Base-by-base conservation (phyloP, 192 early-diverging fungal species). In the Irineochytrium annulatum region DNA sequence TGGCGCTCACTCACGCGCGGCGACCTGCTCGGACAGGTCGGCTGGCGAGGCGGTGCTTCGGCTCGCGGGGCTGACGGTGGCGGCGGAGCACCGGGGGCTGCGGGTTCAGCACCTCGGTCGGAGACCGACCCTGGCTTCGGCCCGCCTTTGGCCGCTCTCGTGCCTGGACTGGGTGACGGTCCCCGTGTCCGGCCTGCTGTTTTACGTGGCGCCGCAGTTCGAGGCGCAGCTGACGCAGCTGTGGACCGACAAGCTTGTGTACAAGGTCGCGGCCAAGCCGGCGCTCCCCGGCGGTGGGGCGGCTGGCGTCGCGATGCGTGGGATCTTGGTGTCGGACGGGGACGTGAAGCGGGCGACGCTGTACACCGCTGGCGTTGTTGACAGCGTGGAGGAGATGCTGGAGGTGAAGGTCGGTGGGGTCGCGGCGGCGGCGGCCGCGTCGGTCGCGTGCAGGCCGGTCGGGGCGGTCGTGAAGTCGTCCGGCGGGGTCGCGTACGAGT, bases 261-360 rank as follows among this genome's bases (percentile, higher is more conserved):
- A 75, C 55, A 46, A 41, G 3, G 67, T 69, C 22, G 68, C 73
- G 11, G 67, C 64, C 19, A 66, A 67, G 55, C 73, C 73, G 22
- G 54, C 33, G n/a, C 53, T 60, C 43, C 52, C 58, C 22, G 44
- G 37, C 30, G 31, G 51, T 43, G 41, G 52, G 6, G 61, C 52
- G 17, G 6, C 52, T n/a, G n/a, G 26, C 51, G 55, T 29, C 52
- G 20, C 3, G 51, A 45, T 2, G 39, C 51, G 4, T 51, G 55
- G 28, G 61, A 53, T 22, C 49, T 53, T 0, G 61, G 61, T 3
- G 37, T 63, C 8, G 61, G 53, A 2, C 61, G 55, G 27, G 61
- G 53, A 22, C 55, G 53, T 55, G 61, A 53, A 17, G 61, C 52
- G 20, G 52, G 55, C 26, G 61, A 63, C 24, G 3, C 41, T 22